phyloP scores from a whole-genome alignment of 345 rosid species.

The Moringa oleifera region DNA sequence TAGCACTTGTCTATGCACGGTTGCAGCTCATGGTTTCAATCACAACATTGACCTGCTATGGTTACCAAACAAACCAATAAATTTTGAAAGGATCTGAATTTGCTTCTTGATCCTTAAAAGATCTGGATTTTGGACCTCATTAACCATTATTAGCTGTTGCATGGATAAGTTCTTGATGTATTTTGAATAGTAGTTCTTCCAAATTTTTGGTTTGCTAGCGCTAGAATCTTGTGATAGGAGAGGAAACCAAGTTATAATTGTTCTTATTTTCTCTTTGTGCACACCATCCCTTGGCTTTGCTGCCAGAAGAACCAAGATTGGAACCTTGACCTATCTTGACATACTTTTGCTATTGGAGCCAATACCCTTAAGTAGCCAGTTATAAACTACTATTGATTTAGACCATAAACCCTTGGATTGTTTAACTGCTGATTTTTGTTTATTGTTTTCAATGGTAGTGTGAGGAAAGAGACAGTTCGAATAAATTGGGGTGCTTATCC shows the following conservation, averaged over 20 bases:
- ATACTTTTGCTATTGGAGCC: too few relatives aligned
- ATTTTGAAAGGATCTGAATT: background rate
- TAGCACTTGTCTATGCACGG: background rate
- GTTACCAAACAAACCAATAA: background rate
- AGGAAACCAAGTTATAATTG: background rate
- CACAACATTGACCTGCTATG: background rate
- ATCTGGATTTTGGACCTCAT: background rate
- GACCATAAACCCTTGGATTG: background rate
- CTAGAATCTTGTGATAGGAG: background rate
- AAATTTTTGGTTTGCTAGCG: background rate
- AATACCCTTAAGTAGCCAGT: too few relatives aligned
- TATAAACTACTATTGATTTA: too few relatives aligned
- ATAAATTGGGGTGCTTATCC: slow-evolving; percentile 99
- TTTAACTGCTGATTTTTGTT: slow-evolving; percentile 11
- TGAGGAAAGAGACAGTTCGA: slow-evolving; percentile 54
- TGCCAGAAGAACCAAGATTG: too few relatives aligned
- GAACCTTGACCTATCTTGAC: too few relatives aligned
- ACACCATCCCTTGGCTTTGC: too few relatives aligned
- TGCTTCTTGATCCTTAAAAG: slow-evolving; percentile 1
- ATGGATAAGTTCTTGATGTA: background rate
- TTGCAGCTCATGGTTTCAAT: background rate
- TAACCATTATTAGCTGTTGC: background rate
- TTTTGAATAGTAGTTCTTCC: background rate
- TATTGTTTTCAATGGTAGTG: slow-evolving; percentile 28
- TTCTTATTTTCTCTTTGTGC: too few relatives aligned